Base-by-base conservation (phyloP, 208 protist species). In the Leishmania turanica region DNA sequence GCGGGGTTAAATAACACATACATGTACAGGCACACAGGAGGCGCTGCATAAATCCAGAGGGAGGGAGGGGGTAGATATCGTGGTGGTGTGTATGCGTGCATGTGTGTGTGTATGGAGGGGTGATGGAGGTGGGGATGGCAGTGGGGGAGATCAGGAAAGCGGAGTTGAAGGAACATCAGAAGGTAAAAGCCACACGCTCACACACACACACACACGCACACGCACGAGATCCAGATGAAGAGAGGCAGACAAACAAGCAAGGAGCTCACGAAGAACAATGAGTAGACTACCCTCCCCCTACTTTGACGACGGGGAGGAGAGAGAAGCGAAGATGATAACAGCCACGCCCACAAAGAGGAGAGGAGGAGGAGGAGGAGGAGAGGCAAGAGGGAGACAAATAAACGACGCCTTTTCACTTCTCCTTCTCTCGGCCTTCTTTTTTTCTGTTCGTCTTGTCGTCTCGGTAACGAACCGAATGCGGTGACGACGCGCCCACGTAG, bases 311-410 rank as follows among this genome's bases (percentile, higher is more conserved):
- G 60, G 70, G 54, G 76, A 34, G 6, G 58, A 64, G 27, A 64
- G 21, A 27, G 58, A 69, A 24, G 64, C 15, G 42, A 53, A 73
- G 27, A 69, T 34, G 78, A 21, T 78, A 34, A 78, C 65, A 81
- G 51, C 24, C 73, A 71, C 45, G 70, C 66, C 78, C 53, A 85
- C 72, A 72, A 62, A 69, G 45, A 53, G 53, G 17, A 34, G 42
- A 83, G 34, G 81, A 73, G 64, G 64, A 17, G n/a, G 42, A 83
- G 34, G 81, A 73, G 64, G 64, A 17, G n/a, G 34, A n/a, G 40
- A 53, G 68, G 6, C 19, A 53, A 72, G 21, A 71, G 1, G 17
- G 8, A 79, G 3, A 45, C 21, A 54, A 54, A 37, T 6, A 68
- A 70, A 27, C 37, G 37, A 70, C 21, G 65, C 65, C 31, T 62